Percentiles rank a stretch among this genome's conserved stretches.
Evolutionary conservation across 2,329 filamentous ascomycete species (phyloP).

Genomic region (Dactylellina haptotyla): DNA sequence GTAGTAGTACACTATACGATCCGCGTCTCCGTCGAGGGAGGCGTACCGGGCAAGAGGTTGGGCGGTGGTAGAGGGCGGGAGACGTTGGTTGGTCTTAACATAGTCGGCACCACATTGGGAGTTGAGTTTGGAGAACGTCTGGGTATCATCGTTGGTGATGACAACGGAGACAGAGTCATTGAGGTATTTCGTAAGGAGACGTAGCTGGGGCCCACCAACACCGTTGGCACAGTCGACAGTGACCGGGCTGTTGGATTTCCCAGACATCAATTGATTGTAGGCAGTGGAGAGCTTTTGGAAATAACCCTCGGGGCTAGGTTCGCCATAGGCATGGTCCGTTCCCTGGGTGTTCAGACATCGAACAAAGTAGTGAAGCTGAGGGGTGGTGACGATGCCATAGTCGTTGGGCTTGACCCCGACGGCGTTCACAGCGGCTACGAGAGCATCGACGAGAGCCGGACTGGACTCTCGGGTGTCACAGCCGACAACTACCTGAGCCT

Average conservation of each 20-base stretch:
- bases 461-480: constrained; percentile 94
- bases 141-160: constrained; percentile 90
- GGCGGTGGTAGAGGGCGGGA: constrained; percentile 83
- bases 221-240: constrained; percentile 97
- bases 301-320: constrained; percentile 89
- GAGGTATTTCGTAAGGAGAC: constrained; percentile 84
- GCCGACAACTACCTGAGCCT: constrained; percentile 84
- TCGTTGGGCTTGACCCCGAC: constrained; percentile 79
- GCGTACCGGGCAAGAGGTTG: constrained; percentile 80
- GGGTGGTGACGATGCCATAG: constrained; percentile 91
- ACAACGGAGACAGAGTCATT: constrained; percentile 79
- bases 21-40: constrained; percentile 93
- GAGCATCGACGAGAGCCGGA: constrained; percentile 79
- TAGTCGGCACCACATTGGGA: constrained; percentile 94
- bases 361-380: constrained; percentile 96
- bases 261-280: constrained; percentile 83
- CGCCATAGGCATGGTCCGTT: constrained; percentile 86
- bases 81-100: constrained; percentile 95
- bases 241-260: constrained; percentile 74
- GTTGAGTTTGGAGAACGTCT: constrained; percentile 89
- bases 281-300: constrained; percentile 90
- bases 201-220: constrained; percentile 90
- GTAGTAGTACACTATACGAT: constrained; percentile 96
- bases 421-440: constrained; percentile 81
- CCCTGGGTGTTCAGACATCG: constrained; percentile 93